Conservation (phyloP, 768 basidiomycete species). For the Mycena polygramma region DNA sequence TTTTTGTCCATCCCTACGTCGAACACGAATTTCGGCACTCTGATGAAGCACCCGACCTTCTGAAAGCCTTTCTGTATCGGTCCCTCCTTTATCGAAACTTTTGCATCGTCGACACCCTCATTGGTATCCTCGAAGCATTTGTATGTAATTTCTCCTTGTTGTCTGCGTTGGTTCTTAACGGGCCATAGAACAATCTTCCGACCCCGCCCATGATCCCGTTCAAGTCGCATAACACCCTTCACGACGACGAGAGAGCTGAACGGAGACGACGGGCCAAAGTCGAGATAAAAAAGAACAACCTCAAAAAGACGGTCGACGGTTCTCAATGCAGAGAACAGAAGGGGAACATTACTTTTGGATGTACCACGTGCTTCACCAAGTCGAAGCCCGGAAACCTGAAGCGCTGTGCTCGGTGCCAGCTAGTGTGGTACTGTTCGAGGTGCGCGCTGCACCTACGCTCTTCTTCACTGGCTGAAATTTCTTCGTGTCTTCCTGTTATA, state of each 20-base stretch:
- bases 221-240: background rate
- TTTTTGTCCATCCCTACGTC: conserved; percentile 16
- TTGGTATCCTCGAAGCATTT: background rate
- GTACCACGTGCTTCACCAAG: background rate
- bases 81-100: background rate
- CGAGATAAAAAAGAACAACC: background rate
- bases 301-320: background rate
- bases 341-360: background rate
- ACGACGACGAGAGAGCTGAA: background rate
- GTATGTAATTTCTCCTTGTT: background rate
- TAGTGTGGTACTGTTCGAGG: too few species aligned
- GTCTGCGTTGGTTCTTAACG: background rate
- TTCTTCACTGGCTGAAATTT: too few species aligned
- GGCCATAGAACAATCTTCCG: background rate
- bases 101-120: conserved; percentile 10
- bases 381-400: background rate
- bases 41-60: background rate
- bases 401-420: too few species aligned
- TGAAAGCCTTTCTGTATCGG: background rate
- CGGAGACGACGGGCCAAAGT: background rate
- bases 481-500: too few species aligned
- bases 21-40: background rate
- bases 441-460: too few species aligned
- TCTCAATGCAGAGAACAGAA: conserved; percentile 4
- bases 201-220: background rate